Evolutionary conservation across 139 green algal species (phyloP), one percentile per base, ranked within the genome.

Genomic region (Nannochloris sp.): DNA sequence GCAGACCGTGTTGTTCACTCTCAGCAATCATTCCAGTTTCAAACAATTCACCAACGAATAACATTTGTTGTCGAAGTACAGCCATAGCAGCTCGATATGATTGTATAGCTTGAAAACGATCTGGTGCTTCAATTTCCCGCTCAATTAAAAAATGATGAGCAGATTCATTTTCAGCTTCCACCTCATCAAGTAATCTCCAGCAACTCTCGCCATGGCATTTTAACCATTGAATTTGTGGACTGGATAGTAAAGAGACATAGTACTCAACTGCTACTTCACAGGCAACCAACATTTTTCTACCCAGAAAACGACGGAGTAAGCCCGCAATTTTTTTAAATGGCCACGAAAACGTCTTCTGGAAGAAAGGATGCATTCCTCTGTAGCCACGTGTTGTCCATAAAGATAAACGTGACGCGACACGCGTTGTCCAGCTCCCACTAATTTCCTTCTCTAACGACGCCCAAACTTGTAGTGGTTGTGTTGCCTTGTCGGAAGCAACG

Each of bases 241-340:
- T 80, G 55, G 76, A 74, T 4, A 78, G 82, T 23, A 95, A 78
- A 0, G 60, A 63, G 4, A 91, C 76, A 79, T 87, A 89, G 67
- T 92, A 85, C 76, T 95, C 87, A 31, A 90, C 73, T 2, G 81
- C 84, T 30, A 91, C 82, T 79, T 95, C 86, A 44, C 87, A 82
- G 9, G 67, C 69, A 24, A 85, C 65, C 33, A 90, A 61, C 77
- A 90, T 79, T 15, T 48, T 63, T 3, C 55, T 70, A 0, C 73
- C 78, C 46, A 86, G 69, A 34, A 65, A 36, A 12, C n/a, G 8
- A 25, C 72, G 71, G 61, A 80, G 55, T 39, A 80, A 33, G 60
- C 67, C 54, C 56, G 64, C 14, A n/a, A 55, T 24, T 14, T 48
- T 37, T 27, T 54, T 70, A 36, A 64, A 57, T 23, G 68, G 68